Conservation (phyloP, 192 early-diverging fungal genomes). For the Obelidium mucronatum region DNA sequence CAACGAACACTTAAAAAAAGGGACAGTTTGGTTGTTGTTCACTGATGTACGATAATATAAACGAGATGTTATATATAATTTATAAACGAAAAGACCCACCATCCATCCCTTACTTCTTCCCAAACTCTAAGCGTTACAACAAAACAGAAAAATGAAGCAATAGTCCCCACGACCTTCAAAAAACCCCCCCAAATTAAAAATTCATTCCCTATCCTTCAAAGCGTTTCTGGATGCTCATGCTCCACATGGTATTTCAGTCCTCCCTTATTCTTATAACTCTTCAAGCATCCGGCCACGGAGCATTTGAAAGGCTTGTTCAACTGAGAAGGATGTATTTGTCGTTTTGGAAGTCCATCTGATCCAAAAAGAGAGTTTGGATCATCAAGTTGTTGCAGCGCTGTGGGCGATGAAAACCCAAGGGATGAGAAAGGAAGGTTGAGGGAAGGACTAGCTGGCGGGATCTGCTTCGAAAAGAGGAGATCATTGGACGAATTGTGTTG, state of each 20-base stretch:
- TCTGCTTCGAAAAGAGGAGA: neutral
- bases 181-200: no score
- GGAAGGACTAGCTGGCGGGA: no score
- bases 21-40: no score
- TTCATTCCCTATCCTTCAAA: no score
- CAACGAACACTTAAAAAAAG: no score
- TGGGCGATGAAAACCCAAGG: neutral
- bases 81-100: no score
- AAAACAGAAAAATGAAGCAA: no score
- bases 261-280: conserved; percentile 92
- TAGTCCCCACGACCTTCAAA: no score
- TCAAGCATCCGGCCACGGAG: conserved; percentile 83
- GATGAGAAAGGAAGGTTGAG: neutral
- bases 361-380: conserved; percentile 12
- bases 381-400: conserved; percentile 1
- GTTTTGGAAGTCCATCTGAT: neutral
- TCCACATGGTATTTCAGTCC: conserved; percentile 93
- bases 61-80: no score
- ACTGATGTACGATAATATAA: no score
- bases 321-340: conserved; percentile 30
- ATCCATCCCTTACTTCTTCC: no score
- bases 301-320: conserved; percentile 57
- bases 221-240: conserved; percentile 72
- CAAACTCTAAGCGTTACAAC: no score
- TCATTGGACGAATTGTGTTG: neutral